phyloP scores from a whole-genome alignment of 2,329 filamentous ascomycete genomes.

The Colletotrichum tofieldiae region DNA sequence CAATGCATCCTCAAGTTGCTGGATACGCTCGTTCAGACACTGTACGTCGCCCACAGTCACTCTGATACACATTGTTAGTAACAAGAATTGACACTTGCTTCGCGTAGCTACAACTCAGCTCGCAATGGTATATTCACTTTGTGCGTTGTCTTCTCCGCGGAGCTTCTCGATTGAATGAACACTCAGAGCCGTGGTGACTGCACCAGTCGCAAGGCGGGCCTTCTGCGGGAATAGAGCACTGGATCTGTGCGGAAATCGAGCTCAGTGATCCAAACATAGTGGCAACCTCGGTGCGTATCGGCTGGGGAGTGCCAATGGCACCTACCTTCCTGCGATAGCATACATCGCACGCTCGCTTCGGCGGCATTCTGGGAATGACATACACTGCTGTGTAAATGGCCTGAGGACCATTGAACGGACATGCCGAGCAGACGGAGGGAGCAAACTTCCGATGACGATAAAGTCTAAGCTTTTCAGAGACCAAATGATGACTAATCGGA shows the following conservation, averaged over 20 bases:
- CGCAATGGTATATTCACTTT: background rate
- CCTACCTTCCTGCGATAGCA: slow-evolving; percentile 31
- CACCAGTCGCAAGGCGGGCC: slow-evolving; percentile 33
- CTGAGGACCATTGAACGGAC: background rate
- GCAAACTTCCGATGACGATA: background rate
- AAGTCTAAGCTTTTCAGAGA: background rate
- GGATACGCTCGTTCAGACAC: slow-evolving; percentile 22
- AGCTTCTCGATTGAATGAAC: slow-evolving; percentile 12
- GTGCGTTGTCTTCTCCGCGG: background rate
- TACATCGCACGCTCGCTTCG: slow-evolving; percentile 30
- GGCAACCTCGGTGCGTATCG: too few species aligned
- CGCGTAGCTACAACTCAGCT: accelerated
- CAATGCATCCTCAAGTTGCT: slow-evolving; percentile 14
- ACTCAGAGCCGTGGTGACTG: slow-evolving; percentile 22
- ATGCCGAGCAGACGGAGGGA: background rate
- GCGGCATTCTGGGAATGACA: slow-evolving; percentile 12
- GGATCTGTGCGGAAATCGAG: slow-evolving; percentile 7
- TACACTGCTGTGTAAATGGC: background rate
- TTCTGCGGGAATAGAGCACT: slow-evolving; percentile 18
- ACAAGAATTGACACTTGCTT: background rate
- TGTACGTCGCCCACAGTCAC: slow-evolving; percentile 14
- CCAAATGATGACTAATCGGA: background rate
- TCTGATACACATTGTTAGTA: background rate
- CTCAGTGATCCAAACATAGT: background rate
- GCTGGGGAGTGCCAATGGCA: accelerated